Evolutionary conservation across 1,139 yeast species (phyloP).

Genomic region (Protomyces gravidus): DNA sequence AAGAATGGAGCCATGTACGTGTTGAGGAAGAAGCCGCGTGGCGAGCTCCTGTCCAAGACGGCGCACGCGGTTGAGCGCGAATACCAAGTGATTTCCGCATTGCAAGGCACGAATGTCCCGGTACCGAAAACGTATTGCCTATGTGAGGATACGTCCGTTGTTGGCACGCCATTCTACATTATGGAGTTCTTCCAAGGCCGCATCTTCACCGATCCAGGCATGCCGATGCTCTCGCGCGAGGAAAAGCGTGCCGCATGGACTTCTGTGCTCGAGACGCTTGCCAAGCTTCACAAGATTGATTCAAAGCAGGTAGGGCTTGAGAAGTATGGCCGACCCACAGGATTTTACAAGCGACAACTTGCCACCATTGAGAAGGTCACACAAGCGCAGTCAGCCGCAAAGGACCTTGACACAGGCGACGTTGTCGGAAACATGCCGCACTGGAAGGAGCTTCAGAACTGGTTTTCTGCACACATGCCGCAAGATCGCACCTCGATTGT

Average conservation of each 20-base stretch:
- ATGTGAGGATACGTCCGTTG: constrained; percentile 57
- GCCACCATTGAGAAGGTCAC: constrained; percentile 51
- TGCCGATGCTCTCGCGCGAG: constrained; percentile 44
- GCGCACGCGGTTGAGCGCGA: constrained; percentile 68
- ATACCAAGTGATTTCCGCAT: constrained; percentile 51
- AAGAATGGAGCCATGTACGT: constrained; percentile 47
- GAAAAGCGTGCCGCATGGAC: constrained; percentile 46
- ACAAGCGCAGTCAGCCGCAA: constrained; percentile 46
- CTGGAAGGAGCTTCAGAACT: constrained; percentile 47
- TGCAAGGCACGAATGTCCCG: constrained; percentile 45
- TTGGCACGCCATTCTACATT: constrained; percentile 46
- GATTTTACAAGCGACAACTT: constrained; percentile 53
- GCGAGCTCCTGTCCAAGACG: constrained; percentile 53
- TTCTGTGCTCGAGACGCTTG: constrained; percentile 51
- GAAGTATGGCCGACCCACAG: constrained; percentile 49
- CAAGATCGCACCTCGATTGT: constrained; percentile 50
- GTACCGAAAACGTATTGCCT: constrained; percentile 66
- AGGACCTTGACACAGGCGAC: constrained; percentile 38
- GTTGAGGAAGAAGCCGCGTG: constrained; percentile 59
- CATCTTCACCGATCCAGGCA: constrained; percentile 54
- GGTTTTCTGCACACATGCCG: constrained; percentile 52
- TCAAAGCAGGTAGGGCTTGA: constrained; percentile 46
- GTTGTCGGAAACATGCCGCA: constrained; percentile 53
- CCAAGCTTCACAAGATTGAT: constrained; percentile 53
- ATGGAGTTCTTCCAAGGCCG: constrained; percentile 62